Base-by-base conservation (phyloP, 495 filamentous ascomycete genomes). In the Lepidopterella palustris region DNA sequence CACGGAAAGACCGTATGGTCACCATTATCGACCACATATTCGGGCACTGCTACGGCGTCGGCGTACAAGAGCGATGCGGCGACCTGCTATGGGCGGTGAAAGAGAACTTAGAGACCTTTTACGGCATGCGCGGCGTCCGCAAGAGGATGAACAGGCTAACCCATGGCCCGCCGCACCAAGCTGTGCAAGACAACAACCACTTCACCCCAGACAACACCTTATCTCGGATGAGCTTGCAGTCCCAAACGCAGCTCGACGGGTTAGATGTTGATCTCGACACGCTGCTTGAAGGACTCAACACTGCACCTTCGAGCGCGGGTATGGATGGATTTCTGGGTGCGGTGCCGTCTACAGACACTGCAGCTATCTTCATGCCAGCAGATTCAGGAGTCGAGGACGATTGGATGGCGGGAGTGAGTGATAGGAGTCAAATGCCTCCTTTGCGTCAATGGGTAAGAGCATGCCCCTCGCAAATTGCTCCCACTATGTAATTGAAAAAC, bases 1-100 rank as follows among this genome's bases (percentile, higher is more conserved):
- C 50, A 1, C 53, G 59, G 5, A 63, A 60, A 20, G 61, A 67
- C n/a, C 35, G 68, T 5, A 68, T 70, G 62, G 55, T 66, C 55
- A 61, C 65, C 5, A 63, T 70, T 8, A 64, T 65, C 5, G 65
- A 65, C 32, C 62, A 70, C 39, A 59, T 68, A 13, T 70, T 70
- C 53, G 68, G 68, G 11, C 68, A 67, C 49, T 67, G 64, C 42
- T 67, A 67, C 48, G 64, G 64, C 5, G 57, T 67, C 35, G 60
- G 57, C 49, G 64, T 67, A 3, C 52, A 60, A 8, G 64, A 67
- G 28, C 51, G 64, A 23, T 67, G 64, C 29, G 61, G 53, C 1
- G 64, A 67, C 21, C 53, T 67, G 3, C 54, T 67, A 15, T 67
- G 64, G 64, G 61, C 55, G 3, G 60, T 67, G n/a, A 67, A 67